Base-by-base conservation (phyloP, 495 filamentous ascomycete genomes). In the Podospora australis region DNA sequence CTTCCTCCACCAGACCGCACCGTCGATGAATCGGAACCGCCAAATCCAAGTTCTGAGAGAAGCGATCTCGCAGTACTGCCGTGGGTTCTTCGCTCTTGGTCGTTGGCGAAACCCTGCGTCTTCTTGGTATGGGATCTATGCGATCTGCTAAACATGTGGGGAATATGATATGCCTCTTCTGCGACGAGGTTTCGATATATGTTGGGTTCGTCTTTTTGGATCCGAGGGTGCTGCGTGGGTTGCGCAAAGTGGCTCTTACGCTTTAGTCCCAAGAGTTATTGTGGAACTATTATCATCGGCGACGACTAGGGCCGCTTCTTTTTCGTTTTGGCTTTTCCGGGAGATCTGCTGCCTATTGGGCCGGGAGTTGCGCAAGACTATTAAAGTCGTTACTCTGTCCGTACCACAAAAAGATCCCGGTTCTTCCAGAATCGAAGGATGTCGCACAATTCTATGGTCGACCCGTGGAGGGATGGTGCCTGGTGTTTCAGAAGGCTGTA, bases 61-160 rank as follows among this genome's bases (percentile, higher is more conserved):
- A 57, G 52, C 24, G 67, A 68, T 47, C 66, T 48, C 49, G 67
- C 68, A 39, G 51, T 16, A 17, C 19, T 44, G 44, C 65, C 66
- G 46, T 59, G 59, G 35, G 50, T 57, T 35, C 50, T 58, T 16
- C 46, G 47, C 20, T 58, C 44, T 42, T 66, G 62, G 24, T 73
- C 67, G 50, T 68, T 68, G 20, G 48, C 52, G 49, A 59, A 62
- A 56, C 66, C 63, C 54, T 67, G 44, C 49, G 52, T 24, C 58
- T 63, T 67, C 45, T 59, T 63, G 39, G 24, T 38, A 42, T 46
- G 53, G 22, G 39, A 46, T 46, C 28, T 34, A 48, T 67, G 67
- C 43, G 69, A 73, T 67, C 71, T 69, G 64, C 58, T 68, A 54
- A 74, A 74, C 71, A 74, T 74, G 69, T 70, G 69, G 55, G 58